These are phyloP conservation scores for Sporothrix luriei DNA, from an alignment of 2,329 filamentous ascomycete genomes.

Conservation along the genomic window DNA sequence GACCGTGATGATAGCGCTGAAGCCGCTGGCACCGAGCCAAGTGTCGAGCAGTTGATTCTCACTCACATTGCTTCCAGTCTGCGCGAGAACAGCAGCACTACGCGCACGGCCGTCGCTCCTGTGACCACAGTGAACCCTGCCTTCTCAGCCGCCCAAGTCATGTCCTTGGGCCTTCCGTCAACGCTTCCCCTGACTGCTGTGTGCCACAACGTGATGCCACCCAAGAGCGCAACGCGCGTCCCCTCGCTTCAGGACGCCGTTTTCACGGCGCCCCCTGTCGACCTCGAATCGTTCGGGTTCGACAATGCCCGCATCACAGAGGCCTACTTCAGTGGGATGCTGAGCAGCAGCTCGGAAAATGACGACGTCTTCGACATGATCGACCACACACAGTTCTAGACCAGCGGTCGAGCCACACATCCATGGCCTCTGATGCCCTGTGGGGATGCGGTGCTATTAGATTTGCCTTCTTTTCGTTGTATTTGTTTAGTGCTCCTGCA, in stretches of 20 bases:
- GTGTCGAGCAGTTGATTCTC: neutral
- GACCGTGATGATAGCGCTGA: neutral
- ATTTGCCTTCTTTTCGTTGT: neutral
- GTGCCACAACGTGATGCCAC: neutral
- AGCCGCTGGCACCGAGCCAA: neutral
- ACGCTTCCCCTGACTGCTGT: neutral
- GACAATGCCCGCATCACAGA: constrained; percentile 11
- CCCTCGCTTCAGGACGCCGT: neutral
- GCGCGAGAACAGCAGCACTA: neutral
- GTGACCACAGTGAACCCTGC: neutral
- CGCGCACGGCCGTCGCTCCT: neutral
- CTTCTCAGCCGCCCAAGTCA: neutral
- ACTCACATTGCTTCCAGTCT: neutral
- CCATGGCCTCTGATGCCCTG: neutral
- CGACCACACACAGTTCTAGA: constrained; percentile 1
- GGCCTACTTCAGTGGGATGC: constrained; percentile 16
- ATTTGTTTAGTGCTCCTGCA: neutral
- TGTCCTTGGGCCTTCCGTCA: neutral
- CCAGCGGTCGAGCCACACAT: neutral
- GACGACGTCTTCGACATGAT: constrained; percentile 10
- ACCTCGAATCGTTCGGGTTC: neutral
- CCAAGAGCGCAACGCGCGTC: neutral
- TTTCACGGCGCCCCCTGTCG: neutral
- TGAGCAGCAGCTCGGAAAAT: neutral
- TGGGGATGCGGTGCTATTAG: neutral